These are phyloP conservation scores for Manihot esculenta DNA, from an alignment of 441 rosid genomes.

Conservation along the genomic window DNA sequence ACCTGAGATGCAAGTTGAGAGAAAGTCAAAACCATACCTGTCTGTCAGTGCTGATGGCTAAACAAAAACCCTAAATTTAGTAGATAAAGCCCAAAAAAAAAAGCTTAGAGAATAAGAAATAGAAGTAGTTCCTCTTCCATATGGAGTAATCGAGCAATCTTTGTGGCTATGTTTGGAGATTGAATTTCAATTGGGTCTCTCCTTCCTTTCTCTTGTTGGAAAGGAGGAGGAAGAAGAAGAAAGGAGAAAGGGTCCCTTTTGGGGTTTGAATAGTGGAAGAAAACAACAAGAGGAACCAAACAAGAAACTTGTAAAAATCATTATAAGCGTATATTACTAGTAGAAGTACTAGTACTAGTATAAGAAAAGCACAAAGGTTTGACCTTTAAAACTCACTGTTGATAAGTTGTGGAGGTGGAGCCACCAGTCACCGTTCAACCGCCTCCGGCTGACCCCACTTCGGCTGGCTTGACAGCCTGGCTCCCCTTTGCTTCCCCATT, in stretches of 20 bases:
- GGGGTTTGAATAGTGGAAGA: constrained; percentile 7
- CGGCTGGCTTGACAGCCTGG: neutral
- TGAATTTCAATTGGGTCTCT: neutral
- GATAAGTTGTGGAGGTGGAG: neutral
- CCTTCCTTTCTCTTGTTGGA: neutral
- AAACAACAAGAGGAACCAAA: constrained; percentile 13
- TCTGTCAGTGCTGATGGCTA: neutral
- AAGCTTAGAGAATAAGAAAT: neutral
- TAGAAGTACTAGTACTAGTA: neutral
- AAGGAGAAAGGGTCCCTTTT: neutral
- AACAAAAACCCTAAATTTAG: constrained; percentile 6
- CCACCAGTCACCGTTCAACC: neutral
- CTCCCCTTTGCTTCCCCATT: neutral
- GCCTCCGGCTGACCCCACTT: constrained; percentile 14
- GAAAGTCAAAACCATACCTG: neutral
- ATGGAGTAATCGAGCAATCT: neutral
- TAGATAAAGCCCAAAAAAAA: neutral
- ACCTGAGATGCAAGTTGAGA: neutral
- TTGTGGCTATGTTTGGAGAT: neutral
- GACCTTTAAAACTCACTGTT: constrained; percentile 4
- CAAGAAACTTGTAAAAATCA: constrained; percentile 5
- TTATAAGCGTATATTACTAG: neutral
- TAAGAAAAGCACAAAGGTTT: neutral
- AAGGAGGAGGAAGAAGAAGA: neutral
- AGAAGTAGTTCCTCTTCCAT: neutral